A percentile compares a stretch with the other conserved stretches of the same genome.
Conservation (phyloP, 768 basidiomycete species). For the Hebeloma cylindrosporum region DNA sequence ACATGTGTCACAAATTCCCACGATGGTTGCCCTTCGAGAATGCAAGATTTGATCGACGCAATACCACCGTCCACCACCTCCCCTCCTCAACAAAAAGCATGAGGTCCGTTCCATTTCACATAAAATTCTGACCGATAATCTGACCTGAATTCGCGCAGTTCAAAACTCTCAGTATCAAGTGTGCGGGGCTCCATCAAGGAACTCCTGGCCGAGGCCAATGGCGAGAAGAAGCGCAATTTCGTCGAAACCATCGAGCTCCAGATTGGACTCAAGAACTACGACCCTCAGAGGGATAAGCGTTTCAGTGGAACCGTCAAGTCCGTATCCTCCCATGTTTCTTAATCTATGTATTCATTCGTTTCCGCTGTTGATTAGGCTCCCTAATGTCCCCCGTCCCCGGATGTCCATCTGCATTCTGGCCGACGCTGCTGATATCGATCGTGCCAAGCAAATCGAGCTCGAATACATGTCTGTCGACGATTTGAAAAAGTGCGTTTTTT, state of each 20-base stretch:
- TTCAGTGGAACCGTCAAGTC: constrained; percentile 99
- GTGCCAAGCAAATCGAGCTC: constrained; percentile 95
- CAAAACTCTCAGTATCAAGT: constrained; percentile 99
- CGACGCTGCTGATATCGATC: constrained; percentile 98
- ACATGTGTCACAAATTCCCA: too few species aligned
- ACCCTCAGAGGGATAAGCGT: constrained; percentile 99
- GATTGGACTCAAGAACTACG: constrained; percentile 98
- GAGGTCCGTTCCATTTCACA: too few species aligned
- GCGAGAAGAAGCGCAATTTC: constrained; percentile 92
- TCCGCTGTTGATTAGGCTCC: constrained; percentile 57
- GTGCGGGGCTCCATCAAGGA: constrained; percentile 98
- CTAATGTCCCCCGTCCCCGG: constrained; percentile 95
- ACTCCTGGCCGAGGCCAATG: constrained; percentile 77
- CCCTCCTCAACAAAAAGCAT: too few species aligned
- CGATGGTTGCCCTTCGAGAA: too few species aligned
- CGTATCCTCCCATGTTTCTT: constrained; percentile 20
- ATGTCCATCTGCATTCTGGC: constrained; percentile 99
- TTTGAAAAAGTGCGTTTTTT: constrained; percentile 82
- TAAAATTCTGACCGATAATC: too few species aligned
- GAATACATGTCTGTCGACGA: constrained; percentile 99
- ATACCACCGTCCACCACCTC: too few species aligned
- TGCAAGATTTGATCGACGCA: too few species aligned
- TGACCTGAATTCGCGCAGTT: too few species aligned
- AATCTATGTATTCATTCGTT: not conserved
- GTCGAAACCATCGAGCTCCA: constrained; percentile 96